phyloP scores from a whole-genome alignment of 148 eudicot species.

The Cornus suecica region DNA sequence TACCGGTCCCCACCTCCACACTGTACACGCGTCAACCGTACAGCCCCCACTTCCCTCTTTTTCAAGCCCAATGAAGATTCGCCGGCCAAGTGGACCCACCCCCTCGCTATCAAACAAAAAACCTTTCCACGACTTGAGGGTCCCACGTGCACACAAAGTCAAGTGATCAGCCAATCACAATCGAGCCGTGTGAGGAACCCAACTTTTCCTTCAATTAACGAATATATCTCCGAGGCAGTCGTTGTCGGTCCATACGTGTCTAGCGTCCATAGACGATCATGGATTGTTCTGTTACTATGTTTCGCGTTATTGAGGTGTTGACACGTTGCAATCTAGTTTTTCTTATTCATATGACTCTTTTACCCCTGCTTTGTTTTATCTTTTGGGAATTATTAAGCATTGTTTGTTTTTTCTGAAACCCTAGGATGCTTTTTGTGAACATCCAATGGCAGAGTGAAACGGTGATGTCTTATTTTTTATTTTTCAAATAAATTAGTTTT shows the following conservation, averaged over 20 bases:
- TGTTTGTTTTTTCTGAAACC: background rate
- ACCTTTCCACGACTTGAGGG: slow-evolving; percentile 17
- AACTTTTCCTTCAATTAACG: slow-evolving; percentile 3
- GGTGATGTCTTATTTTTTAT: too few species aligned
- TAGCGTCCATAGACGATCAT: background rate
- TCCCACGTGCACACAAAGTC: slow-evolving; percentile 19
- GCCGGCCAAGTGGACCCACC: slow-evolving; percentile 23
- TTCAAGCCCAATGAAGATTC: slow-evolving; percentile 18
- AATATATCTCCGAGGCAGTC: background rate
- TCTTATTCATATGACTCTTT: background rate
- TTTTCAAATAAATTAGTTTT: too few species aligned
- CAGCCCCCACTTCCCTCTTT: slow-evolving; percentile 5
- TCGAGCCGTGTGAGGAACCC: slow-evolving; percentile 25
- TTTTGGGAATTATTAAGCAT: background rate
- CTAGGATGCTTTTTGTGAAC: too few species aligned
- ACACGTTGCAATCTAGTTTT: background rate
- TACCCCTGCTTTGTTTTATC: background rate
- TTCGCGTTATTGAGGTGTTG: background rate
- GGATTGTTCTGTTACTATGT: background rate
- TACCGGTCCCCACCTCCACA: background rate
- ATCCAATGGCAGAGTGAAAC: too few species aligned
- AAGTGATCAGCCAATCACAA: slow-evolving; percentile 24
- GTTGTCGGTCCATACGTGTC: background rate
- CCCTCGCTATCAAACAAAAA: slow-evolving; percentile 12
- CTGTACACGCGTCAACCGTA: slow-evolving; percentile 34